Evolutionary conservation across 2,329 filamentous ascomycete species (phyloP).

Genomic region (Pseudogymnoascus sp.): DNA sequence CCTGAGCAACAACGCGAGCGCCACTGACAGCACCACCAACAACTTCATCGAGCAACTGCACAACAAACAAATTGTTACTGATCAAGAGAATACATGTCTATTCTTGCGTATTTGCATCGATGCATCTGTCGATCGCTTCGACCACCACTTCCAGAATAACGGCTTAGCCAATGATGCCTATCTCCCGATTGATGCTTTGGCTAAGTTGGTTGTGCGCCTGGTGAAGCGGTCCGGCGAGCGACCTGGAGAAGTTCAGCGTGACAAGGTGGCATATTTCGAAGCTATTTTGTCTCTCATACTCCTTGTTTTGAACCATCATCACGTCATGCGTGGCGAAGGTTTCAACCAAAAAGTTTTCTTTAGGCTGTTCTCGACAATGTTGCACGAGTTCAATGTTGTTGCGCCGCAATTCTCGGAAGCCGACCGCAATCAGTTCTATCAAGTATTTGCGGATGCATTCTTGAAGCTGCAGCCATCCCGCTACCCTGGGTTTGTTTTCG

Average conservation of each 20-base stretch:
- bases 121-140: constrained; percentile 67
- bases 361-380: constrained; percentile 73
- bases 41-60: constrained; percentile 83
- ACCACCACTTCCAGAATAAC: constrained; percentile 53
- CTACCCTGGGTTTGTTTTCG: constrained; percentile 76
- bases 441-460: constrained; percentile 64
- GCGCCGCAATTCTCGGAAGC: constrained; percentile 49
- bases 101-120: constrained; percentile 81
- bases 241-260: constrained; percentile 48
- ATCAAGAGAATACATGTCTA: constrained; percentile 64
- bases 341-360: constrained; percentile 90
- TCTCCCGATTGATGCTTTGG: constrained; percentile 66
- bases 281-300: constrained; percentile 69
- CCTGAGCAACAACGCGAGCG: constrained; percentile 67
- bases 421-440: constrained; percentile 62
- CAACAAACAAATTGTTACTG: constrained; percentile 60
- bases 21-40: constrained; percentile 60
- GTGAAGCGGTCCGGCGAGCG: constrained; percentile 61
- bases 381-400: constrained; percentile 62
- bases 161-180: constrained; percentile 51
- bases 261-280: constrained; percentile 65
- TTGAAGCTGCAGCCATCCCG: constrained; percentile 65
- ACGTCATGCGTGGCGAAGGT: constrained; percentile 67
- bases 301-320: constrained; percentile 77
- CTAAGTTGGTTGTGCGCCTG: constrained; percentile 68